Evolutionary conservation across 2,329 filamentous ascomycete species (phyloP).

Genomic region (Zymoseptoria tritici): DNA sequence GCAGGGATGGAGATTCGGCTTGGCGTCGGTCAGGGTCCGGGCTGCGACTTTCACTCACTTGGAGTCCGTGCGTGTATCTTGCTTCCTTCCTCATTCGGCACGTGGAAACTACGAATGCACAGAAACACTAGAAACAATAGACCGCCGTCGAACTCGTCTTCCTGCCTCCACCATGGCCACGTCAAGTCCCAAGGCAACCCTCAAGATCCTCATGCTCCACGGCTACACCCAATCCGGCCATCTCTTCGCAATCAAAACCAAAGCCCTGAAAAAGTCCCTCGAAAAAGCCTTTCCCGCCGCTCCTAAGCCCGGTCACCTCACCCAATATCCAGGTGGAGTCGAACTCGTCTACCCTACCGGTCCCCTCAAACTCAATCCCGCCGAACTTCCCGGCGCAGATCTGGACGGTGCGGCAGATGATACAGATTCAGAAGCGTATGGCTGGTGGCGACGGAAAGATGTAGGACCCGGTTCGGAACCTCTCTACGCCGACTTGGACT

Average conservation of each 20-base stretch:
- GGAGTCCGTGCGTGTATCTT: neutral
- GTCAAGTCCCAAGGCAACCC: constrained; percentile 17
- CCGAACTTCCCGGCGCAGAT: constrained; percentile 49
- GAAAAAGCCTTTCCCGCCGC: constrained; percentile 62
- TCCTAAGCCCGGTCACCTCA: constrained; percentile 37
- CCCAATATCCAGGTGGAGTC: constrained; percentile 33
- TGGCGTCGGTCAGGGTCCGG: neutral
- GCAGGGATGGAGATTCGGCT: neutral
- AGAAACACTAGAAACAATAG: neutral
- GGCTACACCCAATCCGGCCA: constrained; percentile 87
- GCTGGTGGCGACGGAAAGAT: constrained; percentile 72
- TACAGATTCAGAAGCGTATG: constrained; percentile 57
- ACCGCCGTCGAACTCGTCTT: neutral
- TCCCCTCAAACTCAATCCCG: constrained; percentile 35
- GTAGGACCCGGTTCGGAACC: constrained; percentile 38
- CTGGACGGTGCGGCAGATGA: constrained; percentile 13
- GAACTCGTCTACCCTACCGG: constrained; percentile 42
- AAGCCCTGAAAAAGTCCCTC: constrained; percentile 75
- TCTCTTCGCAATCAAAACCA: constrained; percentile 80
- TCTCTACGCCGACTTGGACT: constrained; percentile 61
- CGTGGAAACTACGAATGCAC: neutral
- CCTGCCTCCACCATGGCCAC: constrained; percentile 6
- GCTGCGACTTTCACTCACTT: neutral
- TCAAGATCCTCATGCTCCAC: constrained; percentile 46
- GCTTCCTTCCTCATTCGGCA: neutral